phyloP scores from a whole-genome alignment of 164 flowering plant species.

The Nelumbo lutea region DNA sequence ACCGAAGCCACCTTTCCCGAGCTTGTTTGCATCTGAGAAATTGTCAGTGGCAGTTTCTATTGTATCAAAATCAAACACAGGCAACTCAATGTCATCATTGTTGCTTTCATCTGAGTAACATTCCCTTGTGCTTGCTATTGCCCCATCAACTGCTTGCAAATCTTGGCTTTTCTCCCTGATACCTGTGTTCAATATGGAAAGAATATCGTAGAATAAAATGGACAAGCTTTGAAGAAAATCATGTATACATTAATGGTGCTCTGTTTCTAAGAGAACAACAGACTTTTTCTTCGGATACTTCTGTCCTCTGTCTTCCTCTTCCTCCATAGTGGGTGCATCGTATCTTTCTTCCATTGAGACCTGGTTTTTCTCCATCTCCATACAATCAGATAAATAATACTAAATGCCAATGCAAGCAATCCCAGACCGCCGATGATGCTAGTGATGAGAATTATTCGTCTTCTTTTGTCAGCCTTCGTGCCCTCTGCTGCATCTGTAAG shows the following conservation, averaged over 20 bases:
- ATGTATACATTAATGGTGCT: background rate
- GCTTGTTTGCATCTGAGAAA: slow-evolving; percentile 17
- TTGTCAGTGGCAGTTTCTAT: slow-evolving; percentile 18
- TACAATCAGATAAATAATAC: too few relatives aligned
- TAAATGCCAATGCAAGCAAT: too few relatives aligned
- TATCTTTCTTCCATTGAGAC: too few relatives aligned
- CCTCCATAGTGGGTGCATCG: too few relatives aligned
- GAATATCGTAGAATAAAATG: background rate
- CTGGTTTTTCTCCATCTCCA: too few relatives aligned
- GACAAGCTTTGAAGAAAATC: background rate
- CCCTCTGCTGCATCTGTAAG: too few relatives aligned
- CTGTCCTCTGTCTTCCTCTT: too few relatives aligned
- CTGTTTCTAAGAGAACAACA: background rate
- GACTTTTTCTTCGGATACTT: too few relatives aligned
- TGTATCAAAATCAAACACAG: slow-evolving; percentile 9
- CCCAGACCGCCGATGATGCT: too few relatives aligned
- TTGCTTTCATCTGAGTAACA: background rate
- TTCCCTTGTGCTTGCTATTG: background rate
- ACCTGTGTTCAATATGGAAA: background rate
- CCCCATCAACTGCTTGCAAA: background rate
- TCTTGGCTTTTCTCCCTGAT: slow-evolving; percentile 5
- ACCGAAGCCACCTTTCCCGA: slow-evolving; percentile 36
- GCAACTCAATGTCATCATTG: slow-evolving; percentile 10
- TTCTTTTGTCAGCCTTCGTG: too few relatives aligned
- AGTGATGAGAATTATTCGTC: too few relatives aligned